Percentiles rank a stretch among this genome's conserved stretches.
Conservation (phyloP, 805 yeast genomes). For the Scheffersomyces ergatensis region DNA sequence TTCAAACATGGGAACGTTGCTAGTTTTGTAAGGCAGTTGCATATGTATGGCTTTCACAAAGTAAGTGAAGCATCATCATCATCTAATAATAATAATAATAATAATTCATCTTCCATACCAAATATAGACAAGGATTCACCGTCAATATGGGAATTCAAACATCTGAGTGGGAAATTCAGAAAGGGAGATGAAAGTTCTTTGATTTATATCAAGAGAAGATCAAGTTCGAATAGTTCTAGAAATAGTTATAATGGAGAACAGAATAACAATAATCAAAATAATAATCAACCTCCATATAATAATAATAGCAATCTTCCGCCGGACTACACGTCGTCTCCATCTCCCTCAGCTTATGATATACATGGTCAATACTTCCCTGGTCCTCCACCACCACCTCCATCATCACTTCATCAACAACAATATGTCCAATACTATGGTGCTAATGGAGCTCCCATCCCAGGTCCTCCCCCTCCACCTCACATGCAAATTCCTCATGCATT, state of each 20-base stretch:
- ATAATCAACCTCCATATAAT: constrained; percentile 2
- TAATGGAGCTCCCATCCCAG: not conserved
- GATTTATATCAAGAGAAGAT: constrained; percentile 47
- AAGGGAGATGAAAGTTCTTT: constrained; percentile 46
- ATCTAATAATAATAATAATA: no score
- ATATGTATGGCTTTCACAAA: constrained; percentile 96
- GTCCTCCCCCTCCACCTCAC: not conserved
- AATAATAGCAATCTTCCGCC: constrained; percentile 3
- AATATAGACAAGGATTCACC: constrained; percentile 15
- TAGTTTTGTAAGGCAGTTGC: constrained; percentile 88
- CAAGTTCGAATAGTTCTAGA: constrained; percentile 30
- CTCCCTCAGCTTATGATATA: not conserved
- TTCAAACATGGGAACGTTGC: constrained; percentile 95
- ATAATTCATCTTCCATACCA: no score
- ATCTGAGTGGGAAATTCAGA: constrained; percentile 47
- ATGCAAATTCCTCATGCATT: constrained; percentile 4
- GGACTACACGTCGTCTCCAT: constrained; percentile 1
- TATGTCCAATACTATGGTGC: not conserved
- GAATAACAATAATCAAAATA: not conserved
- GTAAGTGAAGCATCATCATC: constrained; percentile 44
- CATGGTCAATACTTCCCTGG: not conserved
- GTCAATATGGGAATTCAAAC: constrained; percentile 58
- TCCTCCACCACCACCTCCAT: not conserved
- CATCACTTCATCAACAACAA: not conserved
- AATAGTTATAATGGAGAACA: constrained; percentile 6